Conservation (phyloP, 164 flowering plant genomes). For the Hamamelis virginiana region DNA sequence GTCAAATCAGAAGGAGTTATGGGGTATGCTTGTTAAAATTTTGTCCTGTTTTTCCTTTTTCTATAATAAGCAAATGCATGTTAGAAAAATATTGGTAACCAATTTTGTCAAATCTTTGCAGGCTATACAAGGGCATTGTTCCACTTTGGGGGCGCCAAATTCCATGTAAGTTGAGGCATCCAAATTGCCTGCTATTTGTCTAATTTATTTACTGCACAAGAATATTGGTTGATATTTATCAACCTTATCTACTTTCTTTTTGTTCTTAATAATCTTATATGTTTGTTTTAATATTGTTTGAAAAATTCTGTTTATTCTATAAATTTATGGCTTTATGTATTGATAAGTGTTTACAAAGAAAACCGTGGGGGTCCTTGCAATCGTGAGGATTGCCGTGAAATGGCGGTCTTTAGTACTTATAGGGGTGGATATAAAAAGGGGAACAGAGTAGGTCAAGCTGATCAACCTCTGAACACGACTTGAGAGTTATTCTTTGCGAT, state of each 20-base stretch:
- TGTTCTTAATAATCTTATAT: neutral
- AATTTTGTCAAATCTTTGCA: slow-evolving; percentile 22
- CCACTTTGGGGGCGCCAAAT: slow-evolving; percentile 89
- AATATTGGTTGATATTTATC: neutral
- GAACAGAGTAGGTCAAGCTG: no score
- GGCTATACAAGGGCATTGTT: slow-evolving; percentile 80
- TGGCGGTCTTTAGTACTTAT: no score
- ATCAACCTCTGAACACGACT: no score
- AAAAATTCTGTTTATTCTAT: no score
- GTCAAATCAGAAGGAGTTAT: slow-evolving; percentile 64
- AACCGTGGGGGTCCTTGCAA: no score
- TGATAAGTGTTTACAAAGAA: no score
- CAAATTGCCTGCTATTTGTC: neutral
- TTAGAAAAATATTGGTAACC: neutral
- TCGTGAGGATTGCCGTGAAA: no score
- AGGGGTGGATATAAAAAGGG: no score
- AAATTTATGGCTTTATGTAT: no score
- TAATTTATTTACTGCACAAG: neutral
- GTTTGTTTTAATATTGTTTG: no score
- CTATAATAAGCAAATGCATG: neutral
- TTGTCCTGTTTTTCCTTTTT: neutral
- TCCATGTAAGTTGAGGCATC: slow-evolving; percentile 58
- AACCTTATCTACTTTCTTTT: neutral
- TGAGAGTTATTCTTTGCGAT: no score
- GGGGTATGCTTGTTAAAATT: slow-evolving; percentile 45